Conservation (phyloP, 257 asterid species). For the Nicotiana noctiflora region DNA sequence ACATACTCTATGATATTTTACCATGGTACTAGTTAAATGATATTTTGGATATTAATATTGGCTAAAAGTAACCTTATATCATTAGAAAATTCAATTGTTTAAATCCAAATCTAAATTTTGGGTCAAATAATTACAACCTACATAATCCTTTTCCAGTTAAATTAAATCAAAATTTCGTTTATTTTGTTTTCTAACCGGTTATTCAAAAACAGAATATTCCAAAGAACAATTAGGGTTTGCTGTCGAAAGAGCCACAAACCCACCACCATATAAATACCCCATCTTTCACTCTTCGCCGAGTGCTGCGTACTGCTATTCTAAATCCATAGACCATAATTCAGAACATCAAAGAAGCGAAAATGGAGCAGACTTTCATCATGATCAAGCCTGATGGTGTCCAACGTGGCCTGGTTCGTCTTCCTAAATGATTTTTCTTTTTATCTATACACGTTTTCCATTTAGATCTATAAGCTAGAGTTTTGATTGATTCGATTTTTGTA, state of each 20-base stretch:
- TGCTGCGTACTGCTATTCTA: neutral
- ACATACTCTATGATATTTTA: no score
- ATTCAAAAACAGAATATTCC: neutral
- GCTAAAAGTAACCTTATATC: no score
- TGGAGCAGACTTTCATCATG: conserved; percentile 99
- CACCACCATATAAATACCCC: neutral
- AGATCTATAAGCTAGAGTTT: neutral
- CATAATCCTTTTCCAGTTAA: no score
- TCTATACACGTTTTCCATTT: neutral
- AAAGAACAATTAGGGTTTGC: neutral
- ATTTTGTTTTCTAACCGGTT: neutral
- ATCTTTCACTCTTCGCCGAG: neutral
- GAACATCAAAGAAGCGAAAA: conserved; percentile 10
- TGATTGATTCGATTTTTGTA: neutral
- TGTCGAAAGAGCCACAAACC: neutral
- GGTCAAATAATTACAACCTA: no score
- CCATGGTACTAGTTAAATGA: no score
- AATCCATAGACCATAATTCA: neutral
- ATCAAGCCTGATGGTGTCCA: conserved; percentile 99
- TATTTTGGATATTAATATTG: no score
- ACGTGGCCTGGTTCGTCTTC: conserved; percentile 69
- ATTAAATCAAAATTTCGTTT: no score
- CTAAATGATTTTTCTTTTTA: neutral
- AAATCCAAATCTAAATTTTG: no score
- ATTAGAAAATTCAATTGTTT: no score